These are phyloP conservation scores for Venturia pyrina DNA, from an alignment of 2,329 filamentous ascomycete genomes.

Conservation along the genomic window DNA sequence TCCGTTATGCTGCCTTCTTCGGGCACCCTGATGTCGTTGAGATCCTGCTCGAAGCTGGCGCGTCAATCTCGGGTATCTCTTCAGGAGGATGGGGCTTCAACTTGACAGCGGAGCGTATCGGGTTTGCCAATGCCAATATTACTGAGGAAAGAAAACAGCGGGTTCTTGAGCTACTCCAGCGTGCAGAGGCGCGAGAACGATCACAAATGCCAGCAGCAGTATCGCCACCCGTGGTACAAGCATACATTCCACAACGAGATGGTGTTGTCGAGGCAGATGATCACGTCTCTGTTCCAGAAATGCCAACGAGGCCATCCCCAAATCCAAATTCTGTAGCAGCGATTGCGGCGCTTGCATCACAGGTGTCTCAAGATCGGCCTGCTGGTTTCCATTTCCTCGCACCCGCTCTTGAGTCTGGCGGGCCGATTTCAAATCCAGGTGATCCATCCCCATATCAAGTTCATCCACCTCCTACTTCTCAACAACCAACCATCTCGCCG, in stretches of 20 bases:
- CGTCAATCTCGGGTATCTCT: slow-evolving; percentile 12
- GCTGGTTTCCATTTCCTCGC: background rate
- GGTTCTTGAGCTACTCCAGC: background rate
- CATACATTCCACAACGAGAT: background rate
- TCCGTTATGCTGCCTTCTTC: slow-evolving; percentile 29
- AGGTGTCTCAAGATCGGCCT: background rate
- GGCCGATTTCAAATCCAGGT: background rate
- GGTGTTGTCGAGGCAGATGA: background rate
- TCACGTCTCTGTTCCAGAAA: background rate
- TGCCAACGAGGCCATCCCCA: slow-evolving; percentile 1
- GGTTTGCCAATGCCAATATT: slow-evolving; percentile 11
- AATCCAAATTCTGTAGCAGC: background rate
- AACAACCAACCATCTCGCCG: background rate
- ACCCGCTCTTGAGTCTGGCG: background rate
- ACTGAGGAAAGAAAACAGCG: background rate
- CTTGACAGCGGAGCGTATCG: slow-evolving; percentile 12
- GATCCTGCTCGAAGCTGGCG: slow-evolving; percentile 22
- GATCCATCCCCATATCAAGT: background rate
- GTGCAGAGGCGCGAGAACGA: background rate
- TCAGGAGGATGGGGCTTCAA: slow-evolving; percentile 14
- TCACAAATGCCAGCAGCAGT: background rate
- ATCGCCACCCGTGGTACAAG: background rate
- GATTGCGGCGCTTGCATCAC: background rate
- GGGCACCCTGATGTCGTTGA: slow-evolving; percentile 27
- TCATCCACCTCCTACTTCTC: background rate